Evolutionary conservation across 257 asterid genomes (phyloP).

Genomic region (Linaria vulgaris): DNA sequence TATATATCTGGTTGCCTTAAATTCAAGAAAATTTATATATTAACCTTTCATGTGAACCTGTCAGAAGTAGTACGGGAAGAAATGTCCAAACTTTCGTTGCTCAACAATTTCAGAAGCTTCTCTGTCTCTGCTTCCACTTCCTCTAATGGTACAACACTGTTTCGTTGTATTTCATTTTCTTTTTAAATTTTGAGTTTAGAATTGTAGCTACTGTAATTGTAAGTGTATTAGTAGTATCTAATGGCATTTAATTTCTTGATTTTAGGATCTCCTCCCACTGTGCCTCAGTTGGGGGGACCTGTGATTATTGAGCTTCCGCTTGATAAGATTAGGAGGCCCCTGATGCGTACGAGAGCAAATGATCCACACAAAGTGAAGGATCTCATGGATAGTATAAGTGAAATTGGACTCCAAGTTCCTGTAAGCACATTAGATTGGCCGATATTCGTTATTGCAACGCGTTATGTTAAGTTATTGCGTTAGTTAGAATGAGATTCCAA

Average conservation of each 20-base stretch:
- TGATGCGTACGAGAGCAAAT: constrained; percentile 84
- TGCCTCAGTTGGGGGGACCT: constrained; percentile 68
- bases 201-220: too few species aligned
- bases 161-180: not conserved
- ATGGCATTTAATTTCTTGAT: constrained; percentile 4
- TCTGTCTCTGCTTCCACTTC: constrained; percentile 66
- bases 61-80: constrained; percentile 37
- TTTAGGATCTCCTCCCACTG: constrained; percentile 66
- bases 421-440: constrained; percentile 38
- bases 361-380: constrained; percentile 76
- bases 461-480: not conserved
- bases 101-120: constrained; percentile 47
- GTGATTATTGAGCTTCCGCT: constrained; percentile 82
- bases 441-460: not conserved
- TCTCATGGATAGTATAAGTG: constrained; percentile 72
- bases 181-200: too few species aligned
- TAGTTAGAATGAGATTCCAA: too few species aligned
- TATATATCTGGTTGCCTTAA: too few species aligned
- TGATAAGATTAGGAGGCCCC: constrained; percentile 78
- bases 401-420: constrained; percentile 98
- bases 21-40: too few species aligned
- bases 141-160: constrained; percentile 51
- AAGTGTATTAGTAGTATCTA: not conserved
- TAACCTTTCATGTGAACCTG: too few species aligned
- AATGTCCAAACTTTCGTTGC: constrained; percentile 43